Evolutionary conservation across 208 protist species (phyloP).

Genomic region (Acanthamoeba polyphaga): DNA sequence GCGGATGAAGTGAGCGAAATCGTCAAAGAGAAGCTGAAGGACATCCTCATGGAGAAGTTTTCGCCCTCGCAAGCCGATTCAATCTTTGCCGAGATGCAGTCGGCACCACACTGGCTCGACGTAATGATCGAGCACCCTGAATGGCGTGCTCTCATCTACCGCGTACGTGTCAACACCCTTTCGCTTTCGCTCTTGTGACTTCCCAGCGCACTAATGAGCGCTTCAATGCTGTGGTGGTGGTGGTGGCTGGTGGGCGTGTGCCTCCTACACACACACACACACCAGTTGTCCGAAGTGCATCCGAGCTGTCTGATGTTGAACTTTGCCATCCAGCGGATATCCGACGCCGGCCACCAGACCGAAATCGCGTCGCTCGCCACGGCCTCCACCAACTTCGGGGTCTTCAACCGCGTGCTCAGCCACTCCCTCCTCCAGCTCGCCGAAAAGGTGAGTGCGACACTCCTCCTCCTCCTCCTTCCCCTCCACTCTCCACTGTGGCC

Average conservation of each 20-base stretch:
- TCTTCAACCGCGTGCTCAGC: conserved; percentile 69
- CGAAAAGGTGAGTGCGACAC: conserved; percentile 23
- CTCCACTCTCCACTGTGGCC: background rate
- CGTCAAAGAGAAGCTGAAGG: conserved; percentile 60
- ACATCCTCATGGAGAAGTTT: conserved; percentile 54
- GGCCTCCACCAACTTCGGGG: conserved; percentile 67
- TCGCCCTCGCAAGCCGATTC: conserved; percentile 58
- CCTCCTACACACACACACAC: too few relatives aligned
- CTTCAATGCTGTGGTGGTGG: background rate
- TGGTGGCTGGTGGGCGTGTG: background rate
- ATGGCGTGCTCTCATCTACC: conserved; percentile 71
- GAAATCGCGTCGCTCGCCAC: conserved; percentile 72
- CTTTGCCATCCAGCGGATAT: conserved; percentile 75
- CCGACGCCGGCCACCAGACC: conserved; percentile 74
- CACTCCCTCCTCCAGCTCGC: conserved; percentile 34
- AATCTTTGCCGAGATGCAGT: conserved; percentile 72
- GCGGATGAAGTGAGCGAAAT: conserved; percentile 12
- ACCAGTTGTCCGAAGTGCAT: conserved; percentile 65
- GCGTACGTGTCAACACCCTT: background rate
- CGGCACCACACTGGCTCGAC: conserved; percentile 74
- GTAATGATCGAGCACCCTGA: conserved; percentile 71
- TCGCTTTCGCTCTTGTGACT: background rate
- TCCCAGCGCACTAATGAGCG: background rate
- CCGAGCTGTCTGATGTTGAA: conserved; percentile 72
- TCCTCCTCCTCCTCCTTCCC: background rate